phyloP scores from a whole-genome alignment of 2,329 filamentous ascomycete genomes.

The Nakataea oryzae region DNA sequence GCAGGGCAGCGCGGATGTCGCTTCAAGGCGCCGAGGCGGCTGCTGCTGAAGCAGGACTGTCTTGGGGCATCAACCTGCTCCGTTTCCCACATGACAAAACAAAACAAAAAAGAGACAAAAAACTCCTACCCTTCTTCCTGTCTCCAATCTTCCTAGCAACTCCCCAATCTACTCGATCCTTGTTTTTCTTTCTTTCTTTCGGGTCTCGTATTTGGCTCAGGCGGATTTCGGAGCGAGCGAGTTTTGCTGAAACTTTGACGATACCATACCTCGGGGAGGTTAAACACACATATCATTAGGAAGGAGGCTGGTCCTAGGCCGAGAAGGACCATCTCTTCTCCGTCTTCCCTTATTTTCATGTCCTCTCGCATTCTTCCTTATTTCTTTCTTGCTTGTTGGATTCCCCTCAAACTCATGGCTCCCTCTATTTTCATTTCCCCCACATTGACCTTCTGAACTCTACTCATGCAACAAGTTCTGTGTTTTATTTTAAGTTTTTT shows the following conservation, averaged over 20 bases:
- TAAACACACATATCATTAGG: not conserved
- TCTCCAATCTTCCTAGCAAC: no score
- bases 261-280: not conserved
- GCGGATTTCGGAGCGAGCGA: not conserved
- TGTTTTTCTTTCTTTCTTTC: not conserved
- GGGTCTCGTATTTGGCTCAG: no score
- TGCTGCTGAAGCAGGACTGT: constrained; percentile 8
- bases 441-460: not conserved
- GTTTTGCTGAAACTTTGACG: not conserved
- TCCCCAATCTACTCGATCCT: not conserved
- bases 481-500: not conserved
- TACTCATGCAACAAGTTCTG: not conserved
- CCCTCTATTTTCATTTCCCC: not conserved
- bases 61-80: no score
- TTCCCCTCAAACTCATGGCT: not conserved
- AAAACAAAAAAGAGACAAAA: no score
- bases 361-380: not conserved
- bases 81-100: not conserved
- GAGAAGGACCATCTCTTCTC: not conserved
- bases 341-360: no score
- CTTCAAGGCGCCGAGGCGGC: constrained; percentile 1
- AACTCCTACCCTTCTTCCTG: not conserved
- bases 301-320: not conserved
- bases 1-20: constrained; percentile 3
- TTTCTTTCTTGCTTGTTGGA: not conserved